phyloP scores from a whole-genome alignment of 805 yeast genomes.

The Pichia exigua region DNA sequence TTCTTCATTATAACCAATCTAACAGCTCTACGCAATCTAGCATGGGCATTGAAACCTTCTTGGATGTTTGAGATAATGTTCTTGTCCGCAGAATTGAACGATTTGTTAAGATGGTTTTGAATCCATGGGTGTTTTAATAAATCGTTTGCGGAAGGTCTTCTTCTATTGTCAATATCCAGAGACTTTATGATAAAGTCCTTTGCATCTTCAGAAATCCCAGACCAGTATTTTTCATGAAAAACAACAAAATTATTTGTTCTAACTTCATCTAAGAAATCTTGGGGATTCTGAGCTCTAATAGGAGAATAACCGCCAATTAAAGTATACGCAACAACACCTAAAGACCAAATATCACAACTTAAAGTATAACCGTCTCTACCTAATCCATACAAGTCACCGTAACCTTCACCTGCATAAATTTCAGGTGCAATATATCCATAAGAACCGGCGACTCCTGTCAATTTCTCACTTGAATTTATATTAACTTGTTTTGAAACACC shows the following conservation, averaged over 20 bases:
- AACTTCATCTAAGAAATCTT: constrained; percentile 76
- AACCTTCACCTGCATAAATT: constrained; percentile 54
- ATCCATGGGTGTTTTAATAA: constrained; percentile 75
- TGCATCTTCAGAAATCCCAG: constrained; percentile 70
- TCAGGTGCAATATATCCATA: constrained; percentile 98
- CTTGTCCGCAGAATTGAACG: constrained; percentile 11
- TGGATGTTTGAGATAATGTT: constrained; percentile 79
- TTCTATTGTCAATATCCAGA: constrained; percentile 56
- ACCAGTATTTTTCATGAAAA: constrained; percentile 87
- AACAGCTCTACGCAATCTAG: constrained; percentile 77
- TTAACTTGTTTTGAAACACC: constrained; percentile 80
- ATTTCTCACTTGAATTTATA: constrained; percentile 15
- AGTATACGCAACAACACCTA: constrained; percentile 90
- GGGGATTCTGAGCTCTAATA: constrained; percentile 74
- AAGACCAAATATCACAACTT: constrained; percentile 93
- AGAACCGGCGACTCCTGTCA: constrained; percentile 51
- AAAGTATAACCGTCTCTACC: constrained; percentile 75
- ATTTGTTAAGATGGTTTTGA: constrained; percentile 30
- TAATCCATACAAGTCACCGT: constrained; percentile 29
- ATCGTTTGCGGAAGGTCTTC: constrained; percentile 61
- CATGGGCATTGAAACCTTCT: constrained; percentile 76
- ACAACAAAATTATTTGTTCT: constrained; percentile 64
- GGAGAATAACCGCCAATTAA: constrained; percentile 89
- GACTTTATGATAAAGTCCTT: constrained; percentile 67
- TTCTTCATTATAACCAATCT: constrained; percentile 78